phyloP scores from a whole-genome alignment of 225 moss, liverwort and hornwort genomes.

The Sphagnum contortum region DNA sequence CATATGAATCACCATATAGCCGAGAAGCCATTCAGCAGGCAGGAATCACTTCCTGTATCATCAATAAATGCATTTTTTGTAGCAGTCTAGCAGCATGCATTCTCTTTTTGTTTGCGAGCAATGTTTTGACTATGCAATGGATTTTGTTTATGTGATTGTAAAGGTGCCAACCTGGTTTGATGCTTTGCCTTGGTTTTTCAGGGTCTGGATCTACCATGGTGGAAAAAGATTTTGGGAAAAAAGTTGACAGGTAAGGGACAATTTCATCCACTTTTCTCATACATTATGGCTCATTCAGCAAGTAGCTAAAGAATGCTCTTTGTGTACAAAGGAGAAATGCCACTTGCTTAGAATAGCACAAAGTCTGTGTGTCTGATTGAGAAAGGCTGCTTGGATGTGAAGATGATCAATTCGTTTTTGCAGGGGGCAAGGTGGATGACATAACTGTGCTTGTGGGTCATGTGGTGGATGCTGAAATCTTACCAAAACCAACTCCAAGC shows the following conservation, averaged over 20 bases:
- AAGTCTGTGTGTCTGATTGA: not conserved
- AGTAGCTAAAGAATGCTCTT: not conserved
- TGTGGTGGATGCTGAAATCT: conserved; percentile 33
- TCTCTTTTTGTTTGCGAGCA: not conserved
- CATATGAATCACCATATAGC: conserved; percentile 79
- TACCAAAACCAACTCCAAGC: conserved; percentile 9
- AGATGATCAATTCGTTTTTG: conserved; percentile 4
- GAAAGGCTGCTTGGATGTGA: not conserved
- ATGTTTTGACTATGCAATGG: not conserved
- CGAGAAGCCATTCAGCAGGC: conserved; percentile 77
- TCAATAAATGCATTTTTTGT: not conserved
- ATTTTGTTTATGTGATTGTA: not conserved
- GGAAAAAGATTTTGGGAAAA: conserved; percentile 48
- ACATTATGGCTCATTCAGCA: not conserved
- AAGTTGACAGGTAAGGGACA: conserved; percentile 54
- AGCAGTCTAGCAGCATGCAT: not conserved
- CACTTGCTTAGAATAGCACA: not conserved
- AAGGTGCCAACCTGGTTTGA: too few species aligned
- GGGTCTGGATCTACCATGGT: conserved; percentile 84
- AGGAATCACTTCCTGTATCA: not conserved
- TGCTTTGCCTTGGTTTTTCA: conserved; percentile 14
- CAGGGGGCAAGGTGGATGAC: conserved; percentile 94
- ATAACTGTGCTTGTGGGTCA: conserved; percentile 89
- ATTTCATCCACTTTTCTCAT: not conserved
- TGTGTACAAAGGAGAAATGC: not conserved